phyloP scores from a whole-genome alignment of 2,329 filamentous ascomycete species.

The Dendryphion nanum region DNA sequence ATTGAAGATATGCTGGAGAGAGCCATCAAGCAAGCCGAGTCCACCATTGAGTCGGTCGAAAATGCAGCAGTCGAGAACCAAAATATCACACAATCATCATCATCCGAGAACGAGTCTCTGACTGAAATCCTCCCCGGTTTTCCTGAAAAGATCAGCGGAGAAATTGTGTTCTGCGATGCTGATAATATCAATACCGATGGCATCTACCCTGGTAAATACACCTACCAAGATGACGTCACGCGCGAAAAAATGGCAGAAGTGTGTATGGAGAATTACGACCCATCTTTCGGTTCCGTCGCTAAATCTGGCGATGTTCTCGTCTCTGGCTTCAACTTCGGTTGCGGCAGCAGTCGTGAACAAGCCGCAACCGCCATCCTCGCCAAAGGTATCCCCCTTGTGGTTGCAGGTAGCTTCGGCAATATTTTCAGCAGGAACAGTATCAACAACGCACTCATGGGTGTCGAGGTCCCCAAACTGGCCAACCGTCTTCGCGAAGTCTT shows the following conservation, averaged over 20 bases:
- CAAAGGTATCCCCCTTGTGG: slow-evolving; percentile 75
- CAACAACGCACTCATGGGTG: slow-evolving; percentile 73
- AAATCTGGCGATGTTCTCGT: slow-evolving; percentile 77
- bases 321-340: slow-evolving; percentile 85
- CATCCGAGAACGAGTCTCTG: slow-evolving; percentile 34
- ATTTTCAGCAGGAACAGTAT: slow-evolving; percentile 79
- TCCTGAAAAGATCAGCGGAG: slow-evolving; percentile 75
- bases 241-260: slow-evolving; percentile 80
- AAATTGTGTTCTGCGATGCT: slow-evolving; percentile 83
- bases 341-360: slow-evolving; percentile 77
- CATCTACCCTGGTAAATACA: slow-evolving; percentile 90
- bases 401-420: slow-evolving; percentile 78
- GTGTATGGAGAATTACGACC: slow-evolving; percentile 93
- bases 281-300: slow-evolving; percentile 63
- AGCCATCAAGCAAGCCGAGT: slow-evolving; percentile 67
- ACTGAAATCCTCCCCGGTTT: slow-evolving; percentile 84
- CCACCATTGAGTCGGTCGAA: slow-evolving; percentile 53
- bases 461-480: slow-evolving; percentile 68
- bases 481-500: slow-evolving; percentile 65
- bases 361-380: slow-evolving; percentile 85
- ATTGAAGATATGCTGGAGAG: slow-evolving; percentile 71
- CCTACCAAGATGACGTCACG: slow-evolving; percentile 82
- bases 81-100: slow-evolving; percentile 29
- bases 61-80: slow-evolving; percentile 31
- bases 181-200: slow-evolving; percentile 90